Base-by-base conservation (phyloP, 2,329 filamentous ascomycete genomes). In the Penicillium occitanis region DNA sequence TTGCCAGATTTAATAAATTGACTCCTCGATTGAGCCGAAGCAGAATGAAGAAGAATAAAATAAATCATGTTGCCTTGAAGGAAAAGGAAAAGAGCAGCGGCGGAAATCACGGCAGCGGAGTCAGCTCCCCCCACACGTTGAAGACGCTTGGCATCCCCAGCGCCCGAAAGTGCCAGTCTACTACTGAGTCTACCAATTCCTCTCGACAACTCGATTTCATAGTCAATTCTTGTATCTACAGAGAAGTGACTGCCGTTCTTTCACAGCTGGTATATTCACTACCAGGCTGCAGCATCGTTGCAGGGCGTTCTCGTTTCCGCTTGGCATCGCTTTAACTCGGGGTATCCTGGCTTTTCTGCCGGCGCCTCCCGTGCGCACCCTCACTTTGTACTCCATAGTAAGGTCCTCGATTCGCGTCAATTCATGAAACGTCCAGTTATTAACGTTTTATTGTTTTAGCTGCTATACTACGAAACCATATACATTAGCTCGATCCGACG, bases 61-160 rank as follows among this genome's bases (percentile, higher is more conserved):
- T 10, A 14, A 37, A 37, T 57, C 19, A 14, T 37, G 53, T 57
- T 57, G 53, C 53, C 53, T 57, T 57, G 33, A 40, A 37, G 13
- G 46, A 7, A 28, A 51, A 50, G 22, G 5, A 19, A 51, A 50
- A 48, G 5, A 19, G 19, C 25, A 28, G 25, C n/a, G n/a, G n/a
- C 53, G 53, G 53, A 57, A 57, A 25, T 37, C 53, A 57, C 53
- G 30, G 53, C 33, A 57, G 53, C 53, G 53, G 53, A 37, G 30
- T 37, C 46, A 28, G 22, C 22, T 17, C 48, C 53, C 53, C 53
- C 53, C 53, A 57, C 53, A 57, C 53, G n/a, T 30, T 57, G 30
- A 37, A 57, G 51, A 22, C 51, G 30, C 53, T 57, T 57, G 53
- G 53, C 53, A 40, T n/a, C 30, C 30, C n/a, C 53, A 57, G 33